Conservation (phyloP, 140 eudicot genomes). For the Senecio squalidus region DNA sequence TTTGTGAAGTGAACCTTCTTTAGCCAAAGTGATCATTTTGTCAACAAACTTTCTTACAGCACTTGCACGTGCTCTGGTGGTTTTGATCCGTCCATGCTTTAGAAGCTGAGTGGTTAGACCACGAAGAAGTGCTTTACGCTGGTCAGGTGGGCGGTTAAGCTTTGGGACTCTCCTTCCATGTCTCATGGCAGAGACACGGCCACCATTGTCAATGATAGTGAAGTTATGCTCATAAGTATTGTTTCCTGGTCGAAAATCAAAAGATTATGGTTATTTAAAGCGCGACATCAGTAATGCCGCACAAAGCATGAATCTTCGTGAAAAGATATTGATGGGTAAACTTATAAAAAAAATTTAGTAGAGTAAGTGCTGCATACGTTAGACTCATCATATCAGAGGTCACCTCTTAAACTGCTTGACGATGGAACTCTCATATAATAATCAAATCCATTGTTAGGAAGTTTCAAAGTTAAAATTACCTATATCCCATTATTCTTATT, state of each 20-base stretch:
- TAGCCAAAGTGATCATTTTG: slow-evolving; percentile 88
- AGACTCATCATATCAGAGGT: neutral
- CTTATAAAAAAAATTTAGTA: neutral
- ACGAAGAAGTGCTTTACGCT: slow-evolving; percentile 79
- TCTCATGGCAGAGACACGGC: slow-evolving; percentile 76
- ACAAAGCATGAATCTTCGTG: neutral
- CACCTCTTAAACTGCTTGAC: slow-evolving; percentile 1
- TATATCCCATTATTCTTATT: neutral
- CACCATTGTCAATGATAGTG: slow-evolving; percentile 54
- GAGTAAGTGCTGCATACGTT: neutral
- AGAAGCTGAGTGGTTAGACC: slow-evolving; percentile 96
- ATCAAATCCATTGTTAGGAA: neutral
- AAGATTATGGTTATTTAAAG: neutral
- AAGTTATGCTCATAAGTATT: slow-evolving; percentile 35
- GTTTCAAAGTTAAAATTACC: neutral
- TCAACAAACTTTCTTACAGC: slow-evolving; percentile 80
- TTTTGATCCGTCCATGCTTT: slow-evolving; percentile 79
- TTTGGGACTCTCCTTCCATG: slow-evolving; percentile 87
- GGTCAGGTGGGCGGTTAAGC: slow-evolving; percentile 91
- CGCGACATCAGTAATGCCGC: neutral
- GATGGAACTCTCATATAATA: neutral
- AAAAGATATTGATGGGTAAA: neutral
- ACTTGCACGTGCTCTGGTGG: slow-evolving; percentile 89
- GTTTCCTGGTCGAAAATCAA: slow-evolving; percentile 29
- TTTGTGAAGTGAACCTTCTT: slow-evolving; percentile 90